Evolutionary conservation across 225 moss, liverwort and hornwort genomes (phyloP).

Genomic region (Lunularia cruciata): DNA sequence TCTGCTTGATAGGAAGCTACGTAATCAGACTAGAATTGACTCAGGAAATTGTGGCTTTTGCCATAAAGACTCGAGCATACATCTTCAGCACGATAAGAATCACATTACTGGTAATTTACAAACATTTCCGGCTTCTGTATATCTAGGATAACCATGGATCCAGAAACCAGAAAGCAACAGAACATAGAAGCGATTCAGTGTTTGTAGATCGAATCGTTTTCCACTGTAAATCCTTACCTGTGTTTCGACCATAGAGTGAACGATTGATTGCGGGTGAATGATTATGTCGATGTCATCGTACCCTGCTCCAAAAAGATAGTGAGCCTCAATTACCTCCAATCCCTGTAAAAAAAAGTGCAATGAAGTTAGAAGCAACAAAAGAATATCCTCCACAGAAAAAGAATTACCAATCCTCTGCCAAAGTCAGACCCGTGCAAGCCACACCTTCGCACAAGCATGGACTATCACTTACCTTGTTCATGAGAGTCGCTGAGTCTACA

Average conservation of each 20-base stretch:
- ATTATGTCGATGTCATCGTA: slow-evolving; percentile 95
- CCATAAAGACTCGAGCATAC: no score
- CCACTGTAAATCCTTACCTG: slow-evolving; percentile 61
- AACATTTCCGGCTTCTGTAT: no score
- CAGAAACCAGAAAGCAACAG: no score
- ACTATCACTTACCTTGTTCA: slow-evolving; percentile 73
- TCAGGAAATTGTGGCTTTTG: no score
- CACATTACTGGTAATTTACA: no score
- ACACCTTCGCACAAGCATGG: background rate
- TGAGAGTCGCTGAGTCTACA: slow-evolving; percentile 91
- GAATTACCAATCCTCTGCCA: background rate
- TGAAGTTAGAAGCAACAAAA: background rate
- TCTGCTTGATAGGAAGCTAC: no score
- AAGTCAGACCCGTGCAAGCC: background rate
- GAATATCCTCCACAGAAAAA: no score
- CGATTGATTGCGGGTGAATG: slow-evolving; percentile 94
- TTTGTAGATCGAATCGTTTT: no score
- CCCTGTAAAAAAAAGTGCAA: slow-evolving; percentile 51
- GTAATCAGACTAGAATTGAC: background rate
- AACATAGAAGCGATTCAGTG: no score
- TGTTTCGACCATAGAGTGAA: slow-evolving; percentile 98
- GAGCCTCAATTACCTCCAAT: slow-evolving; percentile 96
- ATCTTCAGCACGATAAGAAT: no score
- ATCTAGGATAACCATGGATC: no score
- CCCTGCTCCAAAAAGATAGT: slow-evolving; percentile 86